phyloP scores from a whole-genome alignment of 305 asterid species.

The Solanum hybrid region DNA sequence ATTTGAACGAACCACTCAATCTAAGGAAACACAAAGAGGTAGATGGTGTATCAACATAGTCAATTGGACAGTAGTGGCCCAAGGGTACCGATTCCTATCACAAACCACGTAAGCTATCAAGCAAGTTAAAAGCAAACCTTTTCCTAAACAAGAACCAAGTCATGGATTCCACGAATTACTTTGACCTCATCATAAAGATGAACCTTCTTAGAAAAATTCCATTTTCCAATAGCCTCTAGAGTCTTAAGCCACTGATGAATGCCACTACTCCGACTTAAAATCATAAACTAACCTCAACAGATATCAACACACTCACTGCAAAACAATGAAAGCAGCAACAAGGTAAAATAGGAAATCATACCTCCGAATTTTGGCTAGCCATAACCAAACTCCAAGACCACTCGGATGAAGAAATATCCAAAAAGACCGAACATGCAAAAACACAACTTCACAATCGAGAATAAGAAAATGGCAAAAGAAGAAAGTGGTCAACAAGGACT shows the following conservation, averaged over 20 bases:
- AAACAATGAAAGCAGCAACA: background rate
- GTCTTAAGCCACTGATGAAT: background rate
- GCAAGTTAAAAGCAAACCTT: background rate
- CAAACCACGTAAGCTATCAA: background rate
- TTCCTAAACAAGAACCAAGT: background rate
- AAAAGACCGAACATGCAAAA: no score
- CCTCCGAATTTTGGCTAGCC: background rate
- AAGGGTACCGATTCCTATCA: background rate
- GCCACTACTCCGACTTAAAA: background rate
- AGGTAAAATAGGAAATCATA: background rate
- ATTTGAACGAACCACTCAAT: background rate
- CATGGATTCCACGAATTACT: background rate
- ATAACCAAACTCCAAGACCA: background rate
- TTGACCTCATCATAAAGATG: background rate
- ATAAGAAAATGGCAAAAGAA: background rate
- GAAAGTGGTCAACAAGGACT: background rate
- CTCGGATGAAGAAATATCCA: background rate
- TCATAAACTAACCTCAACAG: background rate
- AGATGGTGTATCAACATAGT: background rate
- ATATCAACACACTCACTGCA: background rate
- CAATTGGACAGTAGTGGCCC: background rate
- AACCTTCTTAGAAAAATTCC: background rate
- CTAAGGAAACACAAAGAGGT: background rate
- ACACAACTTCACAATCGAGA: background rate
- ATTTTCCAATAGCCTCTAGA: background rate